Evolutionary conservation across 306 rosid species (phyloP).

Genomic region (Leucaena leucocephala): DNA sequence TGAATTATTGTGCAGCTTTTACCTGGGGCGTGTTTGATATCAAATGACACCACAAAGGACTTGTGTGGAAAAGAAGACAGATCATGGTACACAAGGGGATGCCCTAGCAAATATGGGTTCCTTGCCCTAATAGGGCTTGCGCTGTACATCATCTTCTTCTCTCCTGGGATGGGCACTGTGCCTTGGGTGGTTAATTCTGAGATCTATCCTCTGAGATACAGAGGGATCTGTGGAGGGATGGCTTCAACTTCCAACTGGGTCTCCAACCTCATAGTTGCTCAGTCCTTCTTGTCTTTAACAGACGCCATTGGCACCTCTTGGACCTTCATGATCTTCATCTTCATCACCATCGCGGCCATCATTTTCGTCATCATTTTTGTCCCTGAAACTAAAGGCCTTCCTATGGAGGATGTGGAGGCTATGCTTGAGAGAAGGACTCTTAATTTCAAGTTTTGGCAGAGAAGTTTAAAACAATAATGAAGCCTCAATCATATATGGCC

Average conservation of each 20-base stretch:
- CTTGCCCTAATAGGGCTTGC: constrained; percentile 52
- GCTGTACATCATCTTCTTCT: constrained; percentile 62
- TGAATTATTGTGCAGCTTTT: constrained; percentile 42
- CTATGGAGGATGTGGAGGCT: constrained; percentile 63
- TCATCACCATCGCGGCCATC: constrained; percentile 51
- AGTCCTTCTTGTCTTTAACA: constrained; percentile 55
- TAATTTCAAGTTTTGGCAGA: constrained; percentile 61
- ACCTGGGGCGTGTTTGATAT: constrained; percentile 66
- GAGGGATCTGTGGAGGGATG: constrained; percentile 71
- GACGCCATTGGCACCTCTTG: constrained; percentile 56
- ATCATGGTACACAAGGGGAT: constrained; percentile 63
- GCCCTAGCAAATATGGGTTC: constrained; percentile 63
- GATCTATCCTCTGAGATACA: constrained; percentile 61
- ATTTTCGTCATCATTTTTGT: constrained; percentile 56
- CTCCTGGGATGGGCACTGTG: constrained; percentile 74
- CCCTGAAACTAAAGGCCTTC: constrained; percentile 69
- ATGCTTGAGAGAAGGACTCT: constrained; percentile 54
- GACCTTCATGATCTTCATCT: constrained; percentile 59
- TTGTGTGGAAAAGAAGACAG: constrained; percentile 39
- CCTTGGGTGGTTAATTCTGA: constrained; percentile 81
- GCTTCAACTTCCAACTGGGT: constrained; percentile 69
- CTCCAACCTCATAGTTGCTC: constrained; percentile 63
- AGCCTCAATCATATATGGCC: neutral
- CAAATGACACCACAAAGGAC: constrained; percentile 42
- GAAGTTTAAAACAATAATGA: constrained; percentile 4